A percentile compares a stretch with the other conserved stretches of the same genome.
Evolutionary conservation across 1,139 yeast genomes (phyloP).

Genomic region (Suhomyces ambrosiae): DNA sequence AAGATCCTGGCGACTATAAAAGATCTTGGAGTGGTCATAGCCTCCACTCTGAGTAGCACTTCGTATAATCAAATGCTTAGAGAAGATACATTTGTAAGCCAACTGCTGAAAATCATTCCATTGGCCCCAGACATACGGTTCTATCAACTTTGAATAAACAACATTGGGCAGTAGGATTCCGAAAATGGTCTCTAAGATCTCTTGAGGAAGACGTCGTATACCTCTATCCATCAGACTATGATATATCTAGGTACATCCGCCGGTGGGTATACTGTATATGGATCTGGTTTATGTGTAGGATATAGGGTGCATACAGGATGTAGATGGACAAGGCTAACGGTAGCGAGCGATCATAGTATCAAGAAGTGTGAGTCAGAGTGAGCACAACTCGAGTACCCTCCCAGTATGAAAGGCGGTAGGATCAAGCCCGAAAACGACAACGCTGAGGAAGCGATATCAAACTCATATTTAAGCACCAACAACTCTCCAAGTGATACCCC

Average conservation of each 20-base stretch:
- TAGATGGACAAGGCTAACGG: background rate
- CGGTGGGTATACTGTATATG: background rate
- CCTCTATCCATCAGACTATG: background rate
- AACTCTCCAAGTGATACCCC: background rate
- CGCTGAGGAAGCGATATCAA: slow-evolving; percentile 5
- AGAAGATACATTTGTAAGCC: slow-evolving; percentile 9
- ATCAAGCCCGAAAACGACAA: slow-evolving; percentile 1
- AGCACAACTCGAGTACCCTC: too few species aligned
- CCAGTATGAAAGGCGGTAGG: slow-evolving; percentile 4
- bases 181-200: slow-evolving; percentile 18
- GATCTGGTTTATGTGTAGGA: too few species aligned
- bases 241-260: background rate
- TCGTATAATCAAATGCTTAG: slow-evolving; percentile 10
- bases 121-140: slow-evolving; percentile 8
- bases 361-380: too few species aligned
- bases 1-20: slow-evolving; percentile 12
- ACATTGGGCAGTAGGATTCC: slow-evolving; percentile 13
- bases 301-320: too few species aligned
- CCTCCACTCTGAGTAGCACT: slow-evolving; percentile 2
- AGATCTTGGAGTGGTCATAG: slow-evolving; percentile 15
- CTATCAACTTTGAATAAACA: slow-evolving; percentile 19
- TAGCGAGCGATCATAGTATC: slow-evolving; percentile 1
- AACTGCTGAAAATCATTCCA: slow-evolving; percentile 11
- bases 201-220: slow-evolving; percentile 15
- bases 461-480: background rate